Evolutionary conservation across 306 rosid genomes (phyloP), one percentile per base, ranked within the genome.

Genomic region (Medicago lupulina): DNA sequence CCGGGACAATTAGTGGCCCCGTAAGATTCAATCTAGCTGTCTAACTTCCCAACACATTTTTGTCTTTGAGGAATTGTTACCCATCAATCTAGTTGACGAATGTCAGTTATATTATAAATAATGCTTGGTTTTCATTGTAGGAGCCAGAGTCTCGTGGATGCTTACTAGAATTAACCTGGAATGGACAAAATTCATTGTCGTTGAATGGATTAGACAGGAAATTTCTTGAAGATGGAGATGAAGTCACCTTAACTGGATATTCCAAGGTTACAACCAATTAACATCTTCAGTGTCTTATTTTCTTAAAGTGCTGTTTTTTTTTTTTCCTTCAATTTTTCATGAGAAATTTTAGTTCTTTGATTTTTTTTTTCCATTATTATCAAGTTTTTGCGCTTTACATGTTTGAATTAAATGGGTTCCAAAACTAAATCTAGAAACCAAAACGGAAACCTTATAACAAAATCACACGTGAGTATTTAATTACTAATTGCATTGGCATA

Each of bases 1-100:
- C 97, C 38, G 98, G 98, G 80, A 94, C 97, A 67, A 69, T 94
- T 74, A 94, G 98, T 64, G 98, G 98, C 84, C 98, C 98, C 63
- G 98, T 95, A 95, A 17, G 97, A 73, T 86, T 75, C 59, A 31
- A 57, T 64, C 38, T 62, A 67, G 75, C 76, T 55, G 53, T 60
- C 38, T 49, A 39, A 82, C 69, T 41, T 68, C 50, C 61, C 28
- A 9, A 54, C 5, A 55, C 43, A 19, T 72, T 68, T 57, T 58
- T 51, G 68, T 58, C 43, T 55, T 46, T 55, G 16, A 3, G 39
- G 28, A 21, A 58, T 53, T 55, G 63, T 39, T 58, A 38, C 40
- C 16, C 34, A 10, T 54, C 76, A 62, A 19, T 47, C 31, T 47
- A 47, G 51, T 61, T 18, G 43, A 49, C 18, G 50, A 73, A 25